Percentiles rank a stretch among this genome's conserved stretches.
phyloP scores from a whole-genome alignment of 352 stramenopile species.

The Aphanomyces euteiches region DNA sequence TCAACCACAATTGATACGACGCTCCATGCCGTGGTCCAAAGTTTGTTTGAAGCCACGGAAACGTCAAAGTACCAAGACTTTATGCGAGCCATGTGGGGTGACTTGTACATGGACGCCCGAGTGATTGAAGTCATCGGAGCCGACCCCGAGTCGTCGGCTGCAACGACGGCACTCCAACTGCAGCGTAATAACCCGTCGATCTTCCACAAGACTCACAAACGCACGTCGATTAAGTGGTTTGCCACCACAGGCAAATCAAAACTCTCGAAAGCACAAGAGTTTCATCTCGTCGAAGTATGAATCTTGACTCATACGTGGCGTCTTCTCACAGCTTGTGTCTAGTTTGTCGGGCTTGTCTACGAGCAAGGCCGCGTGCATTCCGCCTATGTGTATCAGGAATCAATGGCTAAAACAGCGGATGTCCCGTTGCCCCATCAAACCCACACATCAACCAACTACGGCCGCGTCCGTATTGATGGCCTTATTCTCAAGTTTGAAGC shows the following conservation, averaged over 20 bases:
- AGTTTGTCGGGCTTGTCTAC: constrained; percentile 83
- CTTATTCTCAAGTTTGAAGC: constrained; percentile 85
- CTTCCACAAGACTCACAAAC: constrained; percentile 78
- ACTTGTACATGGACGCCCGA: constrained; percentile 79
- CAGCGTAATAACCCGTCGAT: constrained; percentile 34
- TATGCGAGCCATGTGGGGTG: constrained; percentile 71
- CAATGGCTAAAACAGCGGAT: constrained; percentile 71
- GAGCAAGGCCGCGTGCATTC: constrained; percentile 68
- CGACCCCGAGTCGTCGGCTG: constrained; percentile 5
- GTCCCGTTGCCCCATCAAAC: constrained; percentile 36
- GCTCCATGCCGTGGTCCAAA: constrained; percentile 80
- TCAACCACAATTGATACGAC: constrained; percentile 69
- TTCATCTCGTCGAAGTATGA: constrained; percentile 70
- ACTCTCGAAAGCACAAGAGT: constrained; percentile 77
- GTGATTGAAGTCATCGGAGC: constrained; percentile 62
- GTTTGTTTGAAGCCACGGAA: constrained; percentile 80
- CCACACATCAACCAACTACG: constrained; percentile 50
- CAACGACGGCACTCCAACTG: neutral
- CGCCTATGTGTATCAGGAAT: constrained; percentile 84
- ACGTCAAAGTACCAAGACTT: constrained; percentile 83
- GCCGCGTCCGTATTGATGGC: constrained; percentile 78
- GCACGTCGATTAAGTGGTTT: constrained; percentile 86
- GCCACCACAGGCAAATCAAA: constrained; percentile 66
- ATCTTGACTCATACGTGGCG: constrained; percentile 16
- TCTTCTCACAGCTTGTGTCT: constrained; percentile 15